These are phyloP conservation scores for Suhomyces choctaworum DNA, from an alignment of 1,139 yeast species.

Conservation along the genomic window DNA sequence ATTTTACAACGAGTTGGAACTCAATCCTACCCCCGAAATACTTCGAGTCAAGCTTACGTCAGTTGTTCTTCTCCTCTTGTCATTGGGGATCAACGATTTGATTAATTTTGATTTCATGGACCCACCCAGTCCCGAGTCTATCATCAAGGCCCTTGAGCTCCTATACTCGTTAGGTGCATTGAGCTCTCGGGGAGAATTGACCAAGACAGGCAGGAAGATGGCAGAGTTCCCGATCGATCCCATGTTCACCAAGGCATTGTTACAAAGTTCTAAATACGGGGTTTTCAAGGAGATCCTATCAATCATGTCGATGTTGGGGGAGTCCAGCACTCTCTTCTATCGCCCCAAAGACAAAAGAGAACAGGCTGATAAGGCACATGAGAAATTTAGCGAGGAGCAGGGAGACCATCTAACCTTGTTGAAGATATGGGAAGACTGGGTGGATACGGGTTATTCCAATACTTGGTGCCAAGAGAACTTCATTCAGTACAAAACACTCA, in stretches of 20 bases:
- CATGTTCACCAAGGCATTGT: slow-evolving; percentile 73
- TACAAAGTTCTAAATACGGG: slow-evolving; percentile 58
- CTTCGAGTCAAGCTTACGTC: slow-evolving; percentile 76
- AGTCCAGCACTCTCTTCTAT: slow-evolving; percentile 68
- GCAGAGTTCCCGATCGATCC: slow-evolving; percentile 94
- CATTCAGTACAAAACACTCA: slow-evolving; percentile 71
- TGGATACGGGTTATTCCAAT: slow-evolving; percentile 62
- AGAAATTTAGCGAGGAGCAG: slow-evolving; percentile 52
- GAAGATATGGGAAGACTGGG: slow-evolving; percentile 78
- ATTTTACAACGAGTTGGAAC: slow-evolving; percentile 71
- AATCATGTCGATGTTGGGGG: slow-evolving; percentile 81
- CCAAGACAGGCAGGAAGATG: slow-evolving; percentile 80
- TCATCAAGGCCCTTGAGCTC: slow-evolving; percentile 75
- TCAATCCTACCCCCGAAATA: slow-evolving; percentile 86
- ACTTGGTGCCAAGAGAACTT: slow-evolving; percentile 90
- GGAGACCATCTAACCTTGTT: slow-evolving; percentile 80
- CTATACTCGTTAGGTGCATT: slow-evolving; percentile 87
- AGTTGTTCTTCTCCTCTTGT: slow-evolving; percentile 70
- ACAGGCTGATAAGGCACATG: slow-evolving; percentile 64
- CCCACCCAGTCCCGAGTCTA: slow-evolving; percentile 69
- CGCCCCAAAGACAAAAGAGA: slow-evolving; percentile 71
- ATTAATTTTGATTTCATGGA: slow-evolving; percentile 88
- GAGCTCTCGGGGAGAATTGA: slow-evolving; percentile 74
- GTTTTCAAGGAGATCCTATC: slow-evolving; percentile 69
- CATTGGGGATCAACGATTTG: slow-evolving; percentile 80